Evolutionary conservation across 768 basidiomycete species (phyloP).

Genomic region (Boletus insuetus): DNA sequence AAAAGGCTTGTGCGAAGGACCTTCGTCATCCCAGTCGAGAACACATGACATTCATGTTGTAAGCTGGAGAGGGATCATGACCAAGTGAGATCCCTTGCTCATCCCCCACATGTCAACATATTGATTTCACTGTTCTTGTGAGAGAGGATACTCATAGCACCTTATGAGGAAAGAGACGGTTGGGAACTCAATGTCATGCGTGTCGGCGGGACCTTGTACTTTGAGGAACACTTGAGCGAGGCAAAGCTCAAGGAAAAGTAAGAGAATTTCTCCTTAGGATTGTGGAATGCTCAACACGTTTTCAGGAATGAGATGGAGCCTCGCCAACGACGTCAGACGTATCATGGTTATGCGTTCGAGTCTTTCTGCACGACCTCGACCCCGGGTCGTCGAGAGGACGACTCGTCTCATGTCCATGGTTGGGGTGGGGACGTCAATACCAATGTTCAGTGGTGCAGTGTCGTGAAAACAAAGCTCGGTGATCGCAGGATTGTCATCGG

Average conservation of each 20-base stretch:
- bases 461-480: slow-evolving; percentile 83
- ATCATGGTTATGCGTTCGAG: slow-evolving; percentile 89
- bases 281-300: background rate
- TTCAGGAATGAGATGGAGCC: slow-evolving; percentile 64
- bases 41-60: slow-evolving; percentile 53
- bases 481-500: slow-evolving; percentile 72
- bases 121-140: slow-evolving; percentile 28
- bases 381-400: slow-evolving; percentile 20
- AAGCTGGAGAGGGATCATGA: slow-evolving; percentile 81
- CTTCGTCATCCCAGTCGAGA: slow-evolving; percentile 25
- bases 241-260: slow-evolving; percentile 64
- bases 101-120: slow-evolving; percentile 9
- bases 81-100: slow-evolving; percentile 53
- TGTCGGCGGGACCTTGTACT: slow-evolving; percentile 64
- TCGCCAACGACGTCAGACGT: slow-evolving; percentile 60
- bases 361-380: slow-evolving; percentile 69
- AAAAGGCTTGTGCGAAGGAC: slow-evolving; percentile 30
- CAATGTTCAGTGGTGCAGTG: slow-evolving; percentile 87
- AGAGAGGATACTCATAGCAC: slow-evolving; percentile 74
- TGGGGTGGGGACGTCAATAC: slow-evolving; percentile 86
- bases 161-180: slow-evolving; percentile 77
- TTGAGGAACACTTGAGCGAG: slow-evolving; percentile 70
- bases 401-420: slow-evolving; percentile 36
- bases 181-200: slow-evolving; percentile 86
- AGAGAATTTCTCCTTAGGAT: slow-evolving; percentile 15